Percentiles rank a stretch among this genome's conserved stretches.
Conservation (phyloP, 148 eudicot species). For the Nyssa sinensis region DNA sequence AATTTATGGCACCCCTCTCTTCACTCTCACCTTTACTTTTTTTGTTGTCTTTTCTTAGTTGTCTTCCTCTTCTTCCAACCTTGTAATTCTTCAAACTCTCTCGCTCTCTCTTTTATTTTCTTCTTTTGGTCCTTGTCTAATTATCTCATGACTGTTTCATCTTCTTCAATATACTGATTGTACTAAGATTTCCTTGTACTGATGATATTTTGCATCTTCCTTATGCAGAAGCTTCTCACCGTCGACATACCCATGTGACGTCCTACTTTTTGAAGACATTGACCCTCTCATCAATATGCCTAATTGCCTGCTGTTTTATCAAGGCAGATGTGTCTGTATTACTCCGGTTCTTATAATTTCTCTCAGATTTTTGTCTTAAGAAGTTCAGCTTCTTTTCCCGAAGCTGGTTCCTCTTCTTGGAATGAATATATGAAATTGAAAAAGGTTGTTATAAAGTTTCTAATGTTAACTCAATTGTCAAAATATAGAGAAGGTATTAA, state of each 20-base stretch:
- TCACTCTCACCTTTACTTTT: not conserved
- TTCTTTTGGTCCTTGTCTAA: not conserved
- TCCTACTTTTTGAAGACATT: slow-evolving; percentile 27
- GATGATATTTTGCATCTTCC: slow-evolving; percentile 12
- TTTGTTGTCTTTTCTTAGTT: not conserved
- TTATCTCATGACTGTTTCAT: slow-evolving; percentile 25
- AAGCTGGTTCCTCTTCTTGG: slow-evolving; percentile 1
- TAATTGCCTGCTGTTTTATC: slow-evolving; percentile 8
- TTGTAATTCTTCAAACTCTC: slow-evolving; percentile 1
- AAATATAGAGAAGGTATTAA: not conserved
- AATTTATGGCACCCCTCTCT: not conserved
- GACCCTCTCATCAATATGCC: not conserved
- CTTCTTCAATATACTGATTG: slow-evolving; percentile 4
- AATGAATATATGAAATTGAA: not conserved
- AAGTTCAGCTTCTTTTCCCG: not conserved
- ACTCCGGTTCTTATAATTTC: not conserved
- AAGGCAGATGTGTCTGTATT: not conserved
- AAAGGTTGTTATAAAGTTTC: not conserved
- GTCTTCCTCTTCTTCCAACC: not conserved
- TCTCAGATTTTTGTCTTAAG: not conserved
- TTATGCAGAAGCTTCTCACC: slow-evolving; percentile 42
- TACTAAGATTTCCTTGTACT: slow-evolving; percentile 2
- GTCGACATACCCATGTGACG: slow-evolving; percentile 29
- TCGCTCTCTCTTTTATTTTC: no score
- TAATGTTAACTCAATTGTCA: not conserved